phyloP scores from a whole-genome alignment of 768 basidiomycete genomes.

The Trametes sanguinea region DNA sequence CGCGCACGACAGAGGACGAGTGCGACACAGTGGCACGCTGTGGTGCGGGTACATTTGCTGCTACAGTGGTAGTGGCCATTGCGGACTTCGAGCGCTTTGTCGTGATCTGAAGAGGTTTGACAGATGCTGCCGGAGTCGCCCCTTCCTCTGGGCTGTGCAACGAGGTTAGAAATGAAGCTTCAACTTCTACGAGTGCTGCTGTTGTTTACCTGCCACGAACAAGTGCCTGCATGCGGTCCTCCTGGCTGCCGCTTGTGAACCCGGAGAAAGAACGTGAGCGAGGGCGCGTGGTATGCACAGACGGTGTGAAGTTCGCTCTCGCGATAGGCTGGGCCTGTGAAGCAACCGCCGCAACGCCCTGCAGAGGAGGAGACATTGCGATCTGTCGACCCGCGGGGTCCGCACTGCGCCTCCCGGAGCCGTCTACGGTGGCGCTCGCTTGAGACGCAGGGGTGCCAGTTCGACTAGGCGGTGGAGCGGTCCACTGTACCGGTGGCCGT shows the following conservation, averaged over 20 bases:
- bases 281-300: slow-evolving; percentile 49
- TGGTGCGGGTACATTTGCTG: slow-evolving; percentile 26
- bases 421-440: background rate
- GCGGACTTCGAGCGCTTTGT: slow-evolving; percentile 28
- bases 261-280: slow-evolving; percentile 77
- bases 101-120: slow-evolving; percentile 21
- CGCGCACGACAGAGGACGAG: slow-evolving; percentile 22
- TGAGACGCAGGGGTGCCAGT: slow-evolving; percentile 12
- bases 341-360: background rate
- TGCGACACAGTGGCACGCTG: slow-evolving; percentile 33
- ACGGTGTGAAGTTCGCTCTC: slow-evolving; percentile 66
- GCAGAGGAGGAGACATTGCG: slow-evolving; percentile 6
- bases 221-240: slow-evolving; percentile 9
- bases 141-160: slow-evolving; percentile 5
- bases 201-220: slow-evolving; percentile 23
- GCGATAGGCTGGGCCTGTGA: slow-evolving; percentile 40
- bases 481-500: slow-evolving; percentile 15
- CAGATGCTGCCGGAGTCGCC: slow-evolving; percentile 2
- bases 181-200: background rate
- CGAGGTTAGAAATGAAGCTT: background rate
- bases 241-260: slow-evolving; percentile 45
- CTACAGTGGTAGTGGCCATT: slow-evolving; percentile 17
- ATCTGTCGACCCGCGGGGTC: slow-evolving; percentile 8
- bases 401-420: slow-evolving; percentile 1
- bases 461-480: slow-evolving; percentile 2